These are phyloP conservation scores for Aspergillus mulundensis DNA, from an alignment of 495 filamentous ascomycete species.

Conservation along the genomic window DNA sequence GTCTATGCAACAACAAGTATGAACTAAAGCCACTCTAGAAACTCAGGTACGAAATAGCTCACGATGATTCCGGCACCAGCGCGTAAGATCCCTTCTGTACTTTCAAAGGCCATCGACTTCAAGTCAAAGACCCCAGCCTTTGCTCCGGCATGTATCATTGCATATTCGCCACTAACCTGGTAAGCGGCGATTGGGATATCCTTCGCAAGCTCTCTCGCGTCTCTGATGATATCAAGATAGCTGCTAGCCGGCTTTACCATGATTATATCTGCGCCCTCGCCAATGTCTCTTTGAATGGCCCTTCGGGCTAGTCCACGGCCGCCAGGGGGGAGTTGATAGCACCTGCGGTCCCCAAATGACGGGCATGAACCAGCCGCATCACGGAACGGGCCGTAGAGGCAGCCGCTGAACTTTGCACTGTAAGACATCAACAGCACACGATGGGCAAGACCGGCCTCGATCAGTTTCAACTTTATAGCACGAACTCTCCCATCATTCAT, in stretches of 20 bases:
- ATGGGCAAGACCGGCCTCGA: slow-evolving; percentile 86
- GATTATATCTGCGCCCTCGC: slow-evolving; percentile 93
- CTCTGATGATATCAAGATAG: slow-evolving; percentile 93
- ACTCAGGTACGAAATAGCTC: slow-evolving; percentile 91
- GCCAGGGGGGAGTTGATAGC: slow-evolving; percentile 92
- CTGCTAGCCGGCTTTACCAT: slow-evolving; percentile 97
- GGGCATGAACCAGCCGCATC: slow-evolving; percentile 91
- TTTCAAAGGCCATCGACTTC: slow-evolving; percentile 92
- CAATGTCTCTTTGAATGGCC: slow-evolving; percentile 84
- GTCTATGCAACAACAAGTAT: background rate
- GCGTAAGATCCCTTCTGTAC: slow-evolving; percentile 84
- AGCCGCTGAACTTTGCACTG: slow-evolving; percentile 93
- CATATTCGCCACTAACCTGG: slow-evolving; percentile 94
- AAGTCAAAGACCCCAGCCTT: slow-evolving; percentile 98
- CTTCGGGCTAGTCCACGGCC: slow-evolving; percentile 90
- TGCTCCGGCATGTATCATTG: slow-evolving; percentile 95
- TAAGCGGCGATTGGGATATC: slow-evolving; percentile 92
- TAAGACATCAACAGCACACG: slow-evolving; percentile 93
- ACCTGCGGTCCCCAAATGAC: slow-evolving; percentile 89
- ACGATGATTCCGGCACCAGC: slow-evolving; percentile 90
- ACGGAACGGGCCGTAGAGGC: slow-evolving; percentile 93
- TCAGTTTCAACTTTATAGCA: slow-evolving; percentile 94
- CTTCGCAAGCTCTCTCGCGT: slow-evolving; percentile 87
- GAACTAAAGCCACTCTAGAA: slow-evolving; percentile 74
- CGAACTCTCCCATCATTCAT: slow-evolving; percentile 98